Conservation (phyloP, 306 rosid species). For the Sicyos edulis region DNA sequence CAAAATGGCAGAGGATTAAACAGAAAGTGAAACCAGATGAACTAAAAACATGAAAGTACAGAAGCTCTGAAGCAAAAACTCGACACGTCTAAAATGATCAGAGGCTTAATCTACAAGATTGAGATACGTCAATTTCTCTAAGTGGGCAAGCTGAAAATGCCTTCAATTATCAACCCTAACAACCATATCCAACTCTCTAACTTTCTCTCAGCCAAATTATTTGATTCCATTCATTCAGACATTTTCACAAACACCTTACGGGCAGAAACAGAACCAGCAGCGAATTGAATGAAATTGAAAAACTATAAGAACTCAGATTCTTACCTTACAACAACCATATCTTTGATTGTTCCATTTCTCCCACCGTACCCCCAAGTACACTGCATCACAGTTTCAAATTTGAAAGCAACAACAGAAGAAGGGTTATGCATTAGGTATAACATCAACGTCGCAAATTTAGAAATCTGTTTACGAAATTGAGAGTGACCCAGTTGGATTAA, state of each 20-base stretch:
- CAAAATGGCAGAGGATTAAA: background rate
- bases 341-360: constrained; percentile 21
- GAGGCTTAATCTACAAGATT: background rate
- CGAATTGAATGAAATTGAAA: background rate
- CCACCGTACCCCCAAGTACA: constrained; percentile 29
- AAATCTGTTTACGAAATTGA: background rate
- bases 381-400: constrained; percentile 11
- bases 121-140: background rate
- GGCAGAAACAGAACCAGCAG: background rate
- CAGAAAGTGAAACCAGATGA: background rate
- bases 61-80: background rate
- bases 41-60: constrained; percentile 6
- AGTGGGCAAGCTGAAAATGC: constrained; percentile 1
- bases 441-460: background rate
- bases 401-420: constrained; percentile 4
- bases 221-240: background rate
- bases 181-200: constrained; percentile 9
- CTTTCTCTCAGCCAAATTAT: background rate
- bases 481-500: background rate
- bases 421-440: background rate
- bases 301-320: constrained; percentile 5
- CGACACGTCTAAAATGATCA: background rate
- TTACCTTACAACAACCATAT: constrained; percentile 11
- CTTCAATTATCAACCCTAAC: constrained; percentile 11
- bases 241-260: constrained; percentile 14